Percentiles rank a stretch among this genome's conserved stretches.
Conservation (phyloP, 805 yeast genomes). For the Komagataella kurtzmanii region DNA sequence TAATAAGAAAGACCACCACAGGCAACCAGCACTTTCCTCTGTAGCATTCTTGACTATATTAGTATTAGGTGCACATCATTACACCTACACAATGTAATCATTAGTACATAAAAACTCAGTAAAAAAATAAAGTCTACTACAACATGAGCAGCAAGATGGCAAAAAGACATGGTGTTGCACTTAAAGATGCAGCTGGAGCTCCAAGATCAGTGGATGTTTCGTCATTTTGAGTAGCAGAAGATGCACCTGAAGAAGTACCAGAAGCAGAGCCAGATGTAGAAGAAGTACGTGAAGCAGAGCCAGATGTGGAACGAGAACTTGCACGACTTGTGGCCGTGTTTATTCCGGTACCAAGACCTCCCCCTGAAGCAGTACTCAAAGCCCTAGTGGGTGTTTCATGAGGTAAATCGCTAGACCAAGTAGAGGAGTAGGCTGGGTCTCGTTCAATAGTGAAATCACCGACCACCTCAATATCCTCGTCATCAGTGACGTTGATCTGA, state of each 20-base stretch:
- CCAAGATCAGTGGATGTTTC: background rate
- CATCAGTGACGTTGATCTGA: background rate
- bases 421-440: background rate
- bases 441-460: background rate
- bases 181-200: background rate
- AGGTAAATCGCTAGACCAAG: background rate
- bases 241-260: background rate
- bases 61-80: background rate
- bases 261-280: background rate
- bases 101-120: background rate
- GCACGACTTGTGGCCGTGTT: background rate
- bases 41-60: too few species aligned
- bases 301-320: background rate
- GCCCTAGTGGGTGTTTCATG: background rate
- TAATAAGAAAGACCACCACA: too few species aligned
- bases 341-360: background rate
- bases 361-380: background rate
- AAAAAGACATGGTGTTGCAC: background rate
- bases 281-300: background rate
- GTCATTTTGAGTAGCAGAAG: background rate
- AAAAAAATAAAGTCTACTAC: background rate
- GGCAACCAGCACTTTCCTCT: too few species aligned
- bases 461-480: background rate
- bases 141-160: background rate
- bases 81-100: background rate